Percentiles rank a stretch among this genome's conserved stretches.
phyloP scores from a whole-genome alignment of 2,329 filamentous ascomycete species.

The Penicillium sp. region DNA sequence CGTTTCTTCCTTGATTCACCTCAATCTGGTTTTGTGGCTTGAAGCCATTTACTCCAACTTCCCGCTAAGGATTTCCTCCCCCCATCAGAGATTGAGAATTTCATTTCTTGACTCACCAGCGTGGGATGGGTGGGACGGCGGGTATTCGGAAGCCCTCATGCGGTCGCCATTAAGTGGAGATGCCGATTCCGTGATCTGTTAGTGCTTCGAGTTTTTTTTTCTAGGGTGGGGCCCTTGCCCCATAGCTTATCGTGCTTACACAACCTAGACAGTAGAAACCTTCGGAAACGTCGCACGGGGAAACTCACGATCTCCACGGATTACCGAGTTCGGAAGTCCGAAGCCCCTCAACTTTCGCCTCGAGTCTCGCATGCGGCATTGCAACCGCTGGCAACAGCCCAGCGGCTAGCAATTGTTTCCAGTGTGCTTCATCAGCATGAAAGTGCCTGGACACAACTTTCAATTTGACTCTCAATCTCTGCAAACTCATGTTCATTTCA shows the following conservation, averaged over 20 bases:
- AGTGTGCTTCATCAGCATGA: not conserved
- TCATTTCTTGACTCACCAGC: not conserved
- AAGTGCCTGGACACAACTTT: not conserved
- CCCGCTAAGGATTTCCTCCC: not conserved
- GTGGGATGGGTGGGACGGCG: not conserved
- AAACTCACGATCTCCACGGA: constrained; percentile 27
- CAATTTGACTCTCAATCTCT: not conserved
- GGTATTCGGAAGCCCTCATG: not conserved
- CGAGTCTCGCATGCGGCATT: not conserved
- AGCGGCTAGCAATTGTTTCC: not conserved
- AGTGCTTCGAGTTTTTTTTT: constrained; percentile 26
- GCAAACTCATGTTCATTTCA: not conserved
- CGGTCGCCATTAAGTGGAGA: not conserved
- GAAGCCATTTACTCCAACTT: not conserved
- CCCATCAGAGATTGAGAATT: not conserved
- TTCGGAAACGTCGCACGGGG: constrained; percentile 16
- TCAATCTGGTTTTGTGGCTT: not conserved
- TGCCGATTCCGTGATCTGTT: constrained; percentile 22
- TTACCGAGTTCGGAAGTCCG: constrained; percentile 25
- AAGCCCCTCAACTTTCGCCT: constrained; percentile 17
- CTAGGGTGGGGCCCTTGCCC: constrained; percentile 19
- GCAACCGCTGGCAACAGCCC: not conserved
- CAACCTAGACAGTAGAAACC: constrained; percentile 13
- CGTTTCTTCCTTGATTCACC: not conserved
- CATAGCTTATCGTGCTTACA: constrained; percentile 25